A percentile compares a stretch with the other conserved stretches of the same genome.
Evolutionary conservation across 257 asterid species (phyloP).

Genomic region (Solanum commersonii): DNA sequence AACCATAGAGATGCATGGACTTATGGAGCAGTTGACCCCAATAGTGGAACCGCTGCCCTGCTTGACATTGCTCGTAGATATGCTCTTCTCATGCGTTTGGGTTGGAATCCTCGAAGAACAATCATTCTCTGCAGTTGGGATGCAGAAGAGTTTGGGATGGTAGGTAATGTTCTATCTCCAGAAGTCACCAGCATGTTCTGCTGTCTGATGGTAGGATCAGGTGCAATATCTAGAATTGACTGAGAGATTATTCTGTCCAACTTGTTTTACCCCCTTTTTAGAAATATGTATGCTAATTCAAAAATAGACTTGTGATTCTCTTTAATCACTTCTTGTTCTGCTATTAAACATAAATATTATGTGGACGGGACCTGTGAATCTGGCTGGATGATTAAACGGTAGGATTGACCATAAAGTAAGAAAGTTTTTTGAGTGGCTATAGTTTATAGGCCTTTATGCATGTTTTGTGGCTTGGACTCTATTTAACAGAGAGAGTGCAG

Average conservation of each 20-base stretch:
- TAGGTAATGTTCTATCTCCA: slow-evolving; percentile 48
- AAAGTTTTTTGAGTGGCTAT: not conserved
- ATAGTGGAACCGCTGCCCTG: slow-evolving; percentile 89
- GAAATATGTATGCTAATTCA: not conserved
- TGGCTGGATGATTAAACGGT: not conserved
- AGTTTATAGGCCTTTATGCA: not conserved
- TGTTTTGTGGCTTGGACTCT: not conserved
- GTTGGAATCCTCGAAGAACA: slow-evolving; percentile 89
- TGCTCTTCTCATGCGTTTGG: slow-evolving; percentile 59
- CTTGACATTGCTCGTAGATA: slow-evolving; percentile 83
- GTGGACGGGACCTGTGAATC: not conserved
- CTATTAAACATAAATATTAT: not conserved
- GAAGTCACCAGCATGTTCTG: not conserved
- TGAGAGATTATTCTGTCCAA: not conserved
- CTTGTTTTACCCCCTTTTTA: not conserved
- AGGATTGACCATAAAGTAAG: not conserved
- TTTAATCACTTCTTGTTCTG: not conserved
- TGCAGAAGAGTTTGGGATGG: slow-evolving; percentile 99
- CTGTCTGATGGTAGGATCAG: not conserved
- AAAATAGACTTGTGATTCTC: not conserved
- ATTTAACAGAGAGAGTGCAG: not conserved
- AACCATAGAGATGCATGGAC: slow-evolving; percentile 99
- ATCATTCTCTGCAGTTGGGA: slow-evolving; percentile 95
- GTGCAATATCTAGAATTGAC: not conserved
- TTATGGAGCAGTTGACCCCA: slow-evolving; percentile 96